phyloP scores from a whole-genome alignment of 2,329 filamentous ascomycete genomes.

The Colletotrichum coccodes region DNA sequence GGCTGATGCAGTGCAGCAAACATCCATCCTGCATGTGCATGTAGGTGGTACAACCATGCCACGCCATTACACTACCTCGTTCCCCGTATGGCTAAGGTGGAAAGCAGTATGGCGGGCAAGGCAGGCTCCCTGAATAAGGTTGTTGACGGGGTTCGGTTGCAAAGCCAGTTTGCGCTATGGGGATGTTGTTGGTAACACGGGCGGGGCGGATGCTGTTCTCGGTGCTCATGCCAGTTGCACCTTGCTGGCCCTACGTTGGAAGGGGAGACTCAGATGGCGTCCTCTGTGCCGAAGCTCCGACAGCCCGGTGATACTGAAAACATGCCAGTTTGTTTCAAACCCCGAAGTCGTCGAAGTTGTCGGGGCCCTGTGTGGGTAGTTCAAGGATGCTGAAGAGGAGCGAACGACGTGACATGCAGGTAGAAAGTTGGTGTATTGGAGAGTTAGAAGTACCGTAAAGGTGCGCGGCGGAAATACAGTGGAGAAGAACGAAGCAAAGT shows the following conservation, averaged over 20 bases:
- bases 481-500: background rate
- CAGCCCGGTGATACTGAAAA: background rate
- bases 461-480: background rate
- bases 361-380: background rate
- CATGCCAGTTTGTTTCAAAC: constrained; percentile 9
- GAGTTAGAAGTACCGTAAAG: background rate
- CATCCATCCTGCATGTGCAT: constrained; percentile 16
- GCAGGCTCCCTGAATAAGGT: constrained; percentile 14
- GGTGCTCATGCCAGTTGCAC: background rate
- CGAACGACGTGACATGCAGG: background rate
- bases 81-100: constrained; percentile 8
- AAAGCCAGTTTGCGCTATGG: background rate
- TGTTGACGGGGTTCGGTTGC: constrained; percentile 1
- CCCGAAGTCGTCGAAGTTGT: constrained; percentile 12
- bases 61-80: background rate
- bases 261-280: background rate
- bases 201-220: background rate
- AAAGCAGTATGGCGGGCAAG: background rate
- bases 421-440: background rate
- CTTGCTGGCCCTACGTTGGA: background rate
- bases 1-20: constrained; percentile 13
- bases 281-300: background rate
- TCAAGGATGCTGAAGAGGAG: constrained; percentile 1
- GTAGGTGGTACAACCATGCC: constrained; percentile 20
- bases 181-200: background rate